phyloP scores from a whole-genome alignment of 768 basidiomycete genomes.

The Podaxis mareebaensis region DNA sequence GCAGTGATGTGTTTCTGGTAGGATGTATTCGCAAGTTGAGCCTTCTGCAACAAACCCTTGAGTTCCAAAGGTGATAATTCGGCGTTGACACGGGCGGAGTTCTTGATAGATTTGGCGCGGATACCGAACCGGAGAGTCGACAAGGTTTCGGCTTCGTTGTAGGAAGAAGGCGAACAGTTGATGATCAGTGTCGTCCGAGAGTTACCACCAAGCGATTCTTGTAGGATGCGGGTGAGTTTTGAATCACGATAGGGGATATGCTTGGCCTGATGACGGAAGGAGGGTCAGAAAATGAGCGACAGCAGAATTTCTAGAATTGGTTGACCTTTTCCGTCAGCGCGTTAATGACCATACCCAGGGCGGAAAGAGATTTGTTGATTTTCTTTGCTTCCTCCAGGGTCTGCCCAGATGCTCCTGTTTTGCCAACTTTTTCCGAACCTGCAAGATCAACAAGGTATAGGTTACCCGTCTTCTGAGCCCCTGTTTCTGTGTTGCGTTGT shows the following conservation, averaged over 20 bases:
- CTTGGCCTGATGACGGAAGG: conserved; percentile 61
- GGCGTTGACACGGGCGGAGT: conserved; percentile 97
- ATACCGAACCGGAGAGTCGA: conserved; percentile 99
- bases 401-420: conserved; percentile 98
- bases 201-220: conserved; percentile 97
- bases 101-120: conserved; percentile 99
- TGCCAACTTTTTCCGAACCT: conserved; percentile 98
- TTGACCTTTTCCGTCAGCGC: conserved; percentile 94
- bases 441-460: conserved; percentile 97
- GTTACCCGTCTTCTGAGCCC: conserved; percentile 95
- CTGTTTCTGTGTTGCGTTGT: conserved; percentile 94
- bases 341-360: conserved; percentile 99
- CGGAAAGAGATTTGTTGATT: conserved; percentile 98
- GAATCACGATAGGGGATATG: conserved; percentile 99
- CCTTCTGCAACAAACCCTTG: conserved; percentile 88
- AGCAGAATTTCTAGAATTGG: background rate
- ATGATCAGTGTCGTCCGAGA: conserved; percentile 97
- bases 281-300: background rate
- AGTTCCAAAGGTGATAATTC: conserved; percentile 96
- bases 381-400: conserved; percentile 99
- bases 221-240: conserved; percentile 96
- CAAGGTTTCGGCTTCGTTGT: conserved; percentile 96
- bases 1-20: conserved; percentile 86
- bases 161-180: conserved; percentile 97
- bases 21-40: conserved; percentile 80